Evolutionary conservation across 2,329 filamentous ascomycete genomes (phyloP).

Genomic region (Arthrobotrys conoides): DNA sequence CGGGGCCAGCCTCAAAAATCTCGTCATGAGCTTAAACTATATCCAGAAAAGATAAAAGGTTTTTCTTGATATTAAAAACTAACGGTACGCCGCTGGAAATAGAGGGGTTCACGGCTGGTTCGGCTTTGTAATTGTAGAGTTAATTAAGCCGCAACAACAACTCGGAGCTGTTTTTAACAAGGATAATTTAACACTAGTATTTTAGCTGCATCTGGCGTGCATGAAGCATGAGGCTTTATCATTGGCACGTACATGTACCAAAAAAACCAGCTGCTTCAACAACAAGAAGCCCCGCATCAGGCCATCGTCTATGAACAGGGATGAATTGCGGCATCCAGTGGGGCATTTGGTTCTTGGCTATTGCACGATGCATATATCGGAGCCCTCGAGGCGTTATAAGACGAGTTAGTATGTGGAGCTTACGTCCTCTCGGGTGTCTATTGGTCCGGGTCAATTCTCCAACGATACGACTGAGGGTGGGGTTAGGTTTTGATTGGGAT

Average conservation of each 20-base stretch:
- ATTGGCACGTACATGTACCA: not conserved
- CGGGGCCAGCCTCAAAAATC: not conserved
- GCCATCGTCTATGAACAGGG: not conserved
- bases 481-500: not conserved
- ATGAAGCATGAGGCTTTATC: conserved; percentile 1
- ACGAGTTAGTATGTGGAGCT: not conserved
- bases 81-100: not conserved
- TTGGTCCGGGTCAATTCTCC: not conserved
- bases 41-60: not conserved
- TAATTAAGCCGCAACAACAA: not conserved
- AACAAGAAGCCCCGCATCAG: not conserved
- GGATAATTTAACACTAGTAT: not conserved
- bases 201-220: conserved; percentile 14
- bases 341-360: not conserved
- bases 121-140: not conserved
- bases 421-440: not conserved
- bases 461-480: too few species aligned
- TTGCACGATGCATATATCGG: not conserved
- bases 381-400: too few species aligned
- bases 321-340: not conserved
- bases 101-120: not conserved
- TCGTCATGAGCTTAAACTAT: not conserved
- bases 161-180: not conserved
- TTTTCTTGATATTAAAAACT: not conserved
- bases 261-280: conserved; percentile 3